Evolutionary conservation across 225 moss, liverwort and hornwort species (phyloP).

Genomic region (Sphagnum contortum): DNA sequence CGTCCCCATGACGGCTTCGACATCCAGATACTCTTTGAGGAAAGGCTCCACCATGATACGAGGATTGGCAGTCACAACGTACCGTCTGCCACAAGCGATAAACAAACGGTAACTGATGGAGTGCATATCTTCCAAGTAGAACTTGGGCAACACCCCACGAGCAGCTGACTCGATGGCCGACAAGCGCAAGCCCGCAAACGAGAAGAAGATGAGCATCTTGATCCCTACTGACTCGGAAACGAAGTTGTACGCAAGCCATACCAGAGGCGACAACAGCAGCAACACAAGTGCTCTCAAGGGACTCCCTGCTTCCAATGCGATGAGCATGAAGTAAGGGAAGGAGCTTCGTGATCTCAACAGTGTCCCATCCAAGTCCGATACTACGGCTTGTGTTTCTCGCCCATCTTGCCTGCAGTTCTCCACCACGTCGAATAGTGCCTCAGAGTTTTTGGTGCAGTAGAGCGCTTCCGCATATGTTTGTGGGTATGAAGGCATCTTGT

Average conservation of each 20-base stretch:
- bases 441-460: no score
- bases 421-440: no score
- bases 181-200: conserved; percentile 53
- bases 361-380: conserved; percentile 79
- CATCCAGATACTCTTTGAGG: conserved; percentile 60
- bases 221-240: conserved; percentile 62
- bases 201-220: conserved; percentile 64
- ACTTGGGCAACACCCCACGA: conserved; percentile 72
- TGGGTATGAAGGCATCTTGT: no score
- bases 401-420: conserved; percentile 37
- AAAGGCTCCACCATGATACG: conserved; percentile 89
- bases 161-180: conserved; percentile 64
- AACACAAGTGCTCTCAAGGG: conserved; percentile 47
- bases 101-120: conserved; percentile 58
- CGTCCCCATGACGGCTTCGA: conserved; percentile 75
- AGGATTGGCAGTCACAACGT: conserved; percentile 75
- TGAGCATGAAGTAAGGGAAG: conserved; percentile 80
- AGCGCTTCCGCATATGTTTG: no score
- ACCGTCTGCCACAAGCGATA: conserved; percentile 51
- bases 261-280: conserved; percentile 45
- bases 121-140: conserved; percentile 76
- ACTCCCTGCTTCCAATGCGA: conserved; percentile 74
- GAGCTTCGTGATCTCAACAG: conserved; percentile 47
- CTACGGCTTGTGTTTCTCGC: conserved; percentile 45
- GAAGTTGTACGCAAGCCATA: conserved; percentile 46